A percentile compares a stretch with the other conserved stretches of the same genome.
These are phyloP conservation scores for Citrus hindsii DNA, from an alignment of 345 rosid species.

Conservation along the genomic window DNA sequence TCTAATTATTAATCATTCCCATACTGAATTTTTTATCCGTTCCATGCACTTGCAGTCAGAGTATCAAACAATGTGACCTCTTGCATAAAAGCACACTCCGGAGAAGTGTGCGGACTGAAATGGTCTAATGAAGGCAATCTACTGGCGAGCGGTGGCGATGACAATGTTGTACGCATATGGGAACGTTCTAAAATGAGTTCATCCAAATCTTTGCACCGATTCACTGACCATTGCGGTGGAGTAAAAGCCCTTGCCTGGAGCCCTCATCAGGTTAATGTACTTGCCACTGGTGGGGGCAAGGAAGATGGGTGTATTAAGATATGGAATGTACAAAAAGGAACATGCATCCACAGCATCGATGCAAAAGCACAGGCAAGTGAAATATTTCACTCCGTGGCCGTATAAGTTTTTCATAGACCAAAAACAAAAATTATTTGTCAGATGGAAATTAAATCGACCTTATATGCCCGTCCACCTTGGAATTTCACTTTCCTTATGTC, in stretches of 20 bases:
- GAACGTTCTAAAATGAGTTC: conserved; percentile 45
- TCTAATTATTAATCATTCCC: background rate
- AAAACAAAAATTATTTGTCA: too few species aligned
- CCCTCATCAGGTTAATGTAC: conserved; percentile 42
- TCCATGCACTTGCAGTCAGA: conserved; percentile 29
- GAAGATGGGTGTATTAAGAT: conserved; percentile 42
- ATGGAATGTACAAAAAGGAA: conserved; percentile 41
- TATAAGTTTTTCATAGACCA: background rate
- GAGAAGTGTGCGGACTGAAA: conserved; percentile 48
- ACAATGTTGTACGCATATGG: conserved; percentile 43
- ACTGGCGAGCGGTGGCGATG: conserved; percentile 62
- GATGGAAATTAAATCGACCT: background rate
- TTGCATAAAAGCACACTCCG: conserved; percentile 27
- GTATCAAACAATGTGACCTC: conserved; percentile 25
- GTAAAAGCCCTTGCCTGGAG: conserved; percentile 64
- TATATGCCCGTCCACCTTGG: background rate
- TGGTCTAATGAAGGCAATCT: conserved; percentile 43
- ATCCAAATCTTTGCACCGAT: conserved; percentile 34
- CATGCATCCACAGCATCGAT: conserved; percentile 27
- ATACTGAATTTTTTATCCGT: background rate
- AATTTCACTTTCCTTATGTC: background rate
- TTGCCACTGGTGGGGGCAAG: conserved; percentile 58
- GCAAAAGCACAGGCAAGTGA: conserved; percentile 47
- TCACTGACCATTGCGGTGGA: conserved; percentile 39
- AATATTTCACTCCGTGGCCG: background rate